Evolutionary conservation across 441 rosid genomes (phyloP), one percentile per base, ranked within the genome.

Genomic region (Populus tomentosa): DNA sequence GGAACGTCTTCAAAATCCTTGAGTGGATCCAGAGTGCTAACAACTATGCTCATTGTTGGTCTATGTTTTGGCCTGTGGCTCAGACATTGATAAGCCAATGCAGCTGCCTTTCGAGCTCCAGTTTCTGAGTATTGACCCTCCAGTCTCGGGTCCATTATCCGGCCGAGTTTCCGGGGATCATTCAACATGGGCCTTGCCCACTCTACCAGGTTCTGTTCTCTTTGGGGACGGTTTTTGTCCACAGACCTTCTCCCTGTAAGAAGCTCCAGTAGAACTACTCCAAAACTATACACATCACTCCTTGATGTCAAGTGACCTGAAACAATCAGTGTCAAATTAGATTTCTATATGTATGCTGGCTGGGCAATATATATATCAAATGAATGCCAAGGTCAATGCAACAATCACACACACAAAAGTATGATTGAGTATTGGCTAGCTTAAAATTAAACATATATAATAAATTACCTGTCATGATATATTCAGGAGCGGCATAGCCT

Each of bases 281-380:
- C 98, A 18, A 91, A 94, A 80, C 98, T 90, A 38, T 89, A 94
- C 50, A 92, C 98, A 10, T 94, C 98, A 56, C 97, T 94, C 95
- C 80, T 90, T 56, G 89, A 79, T 2, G 98, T 94, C 70, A 94
- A 81, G 72, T 92, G 98, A 72, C 98, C 98, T 94, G 91, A 77
- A 69, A 73, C 14, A 42, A 77, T 70, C 28, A 33, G n/a, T 6
- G 3, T 56, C 63, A 38, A 23, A 13, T 5, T 42, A 20, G 13
- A 26, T 38, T 40, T 40, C 7, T 21, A 69, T 23, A 20, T 1
- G 38, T 6, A 6, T 33, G 7, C 38, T 36, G 38, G 38, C 38
- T 1, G 10, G 9, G 10, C 38, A 36, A n/a, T n/a, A n/a, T n/a
- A n/a, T n/a, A n/a, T n/a, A 7, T 30, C 32, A 30, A 30, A 30